These are phyloP conservation scores for Aspergillus latus DNA, from an alignment of 2,329 filamentous ascomycete species.

Conservation along the genomic window DNA sequence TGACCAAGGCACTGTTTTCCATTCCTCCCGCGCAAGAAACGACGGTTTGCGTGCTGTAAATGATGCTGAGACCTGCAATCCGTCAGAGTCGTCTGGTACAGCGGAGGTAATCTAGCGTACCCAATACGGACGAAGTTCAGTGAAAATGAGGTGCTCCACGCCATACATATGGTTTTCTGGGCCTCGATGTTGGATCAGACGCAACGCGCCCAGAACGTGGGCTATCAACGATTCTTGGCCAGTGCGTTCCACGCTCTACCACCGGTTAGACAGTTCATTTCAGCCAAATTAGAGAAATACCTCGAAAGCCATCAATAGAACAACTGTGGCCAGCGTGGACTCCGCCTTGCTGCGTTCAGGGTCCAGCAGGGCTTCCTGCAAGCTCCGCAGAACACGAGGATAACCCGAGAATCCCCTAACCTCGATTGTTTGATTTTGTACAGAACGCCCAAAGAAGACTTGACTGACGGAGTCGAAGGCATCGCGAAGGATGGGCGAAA, in stretches of 20 bases:
- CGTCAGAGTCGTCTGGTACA: neutral
- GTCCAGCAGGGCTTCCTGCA: conserved; percentile 39
- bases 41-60: conserved; percentile 33
- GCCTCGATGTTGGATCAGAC: conserved; percentile 40
- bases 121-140: conserved; percentile 42
- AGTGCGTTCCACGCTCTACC: conserved; percentile 39
- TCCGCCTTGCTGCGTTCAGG: conserved; percentile 39
- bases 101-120: conserved; percentile 22
- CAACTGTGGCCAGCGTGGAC: conserved; percentile 40
- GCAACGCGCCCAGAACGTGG: conserved; percentile 38
- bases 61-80: conserved; percentile 31
- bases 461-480: conserved; percentile 41
- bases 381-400: conserved; percentile 35
- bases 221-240: conserved; percentile 33
- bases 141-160: conserved; percentile 40
- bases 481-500: conserved; percentile 38
- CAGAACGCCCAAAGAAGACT: conserved; percentile 40
- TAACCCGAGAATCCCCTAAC: conserved; percentile 35
- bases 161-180: conserved; percentile 42
- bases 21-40: conserved; percentile 38
- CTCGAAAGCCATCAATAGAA: conserved; percentile 41
- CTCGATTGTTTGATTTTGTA: conserved; percentile 37
- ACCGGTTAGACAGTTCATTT: neutral
- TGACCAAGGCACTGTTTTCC: conserved; percentile 43
- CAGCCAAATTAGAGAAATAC: conserved; percentile 15